Evolutionary conservation across 495 filamentous ascomycete genomes (phyloP).

Genomic region (Sporormia fimetaria): DNA sequence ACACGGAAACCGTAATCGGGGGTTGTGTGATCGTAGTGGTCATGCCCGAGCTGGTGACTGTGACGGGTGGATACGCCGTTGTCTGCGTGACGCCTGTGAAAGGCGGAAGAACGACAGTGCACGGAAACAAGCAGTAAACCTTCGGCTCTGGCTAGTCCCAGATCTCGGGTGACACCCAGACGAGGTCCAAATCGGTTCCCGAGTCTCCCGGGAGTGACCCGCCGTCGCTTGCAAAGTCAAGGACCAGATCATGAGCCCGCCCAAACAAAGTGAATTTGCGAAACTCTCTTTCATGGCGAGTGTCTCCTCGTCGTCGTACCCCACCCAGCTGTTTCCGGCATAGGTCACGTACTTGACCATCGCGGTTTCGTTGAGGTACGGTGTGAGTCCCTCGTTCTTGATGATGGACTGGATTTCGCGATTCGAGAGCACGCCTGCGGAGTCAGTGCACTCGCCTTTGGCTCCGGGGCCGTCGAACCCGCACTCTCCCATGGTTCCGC

Average conservation of each 20-base stretch:
- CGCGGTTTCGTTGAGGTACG: conserved; percentile 5
- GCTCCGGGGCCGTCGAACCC: not conserved
- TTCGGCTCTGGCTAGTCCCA: no score
- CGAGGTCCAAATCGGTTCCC: no score
- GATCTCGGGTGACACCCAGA: no score
- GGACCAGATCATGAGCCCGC: not conserved
- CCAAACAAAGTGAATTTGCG: not conserved
- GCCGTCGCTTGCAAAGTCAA: no score
- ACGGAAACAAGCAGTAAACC: no score
- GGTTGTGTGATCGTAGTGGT: no score
- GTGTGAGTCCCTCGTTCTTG: conserved; percentile 28
- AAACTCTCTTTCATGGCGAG: conserved; percentile 3
- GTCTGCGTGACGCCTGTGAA: no score
- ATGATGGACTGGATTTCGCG: conserved; percentile 3
- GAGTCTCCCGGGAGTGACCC: no score
- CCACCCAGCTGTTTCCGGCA: not conserved
- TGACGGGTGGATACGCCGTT: no score
- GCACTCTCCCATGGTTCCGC: conserved; percentile 13
- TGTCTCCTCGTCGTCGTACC: not conserved
- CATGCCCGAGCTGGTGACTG: no score
- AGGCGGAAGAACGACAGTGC: no score
- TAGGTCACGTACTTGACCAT: not conserved
- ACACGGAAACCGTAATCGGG: no score
- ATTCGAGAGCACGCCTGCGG: conserved; percentile 3
- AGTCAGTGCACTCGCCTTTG: conserved; percentile 6